phyloP scores from a whole-genome alignment of 2,329 filamentous ascomycete genomes.

The Claviceps paspali region DNA sequence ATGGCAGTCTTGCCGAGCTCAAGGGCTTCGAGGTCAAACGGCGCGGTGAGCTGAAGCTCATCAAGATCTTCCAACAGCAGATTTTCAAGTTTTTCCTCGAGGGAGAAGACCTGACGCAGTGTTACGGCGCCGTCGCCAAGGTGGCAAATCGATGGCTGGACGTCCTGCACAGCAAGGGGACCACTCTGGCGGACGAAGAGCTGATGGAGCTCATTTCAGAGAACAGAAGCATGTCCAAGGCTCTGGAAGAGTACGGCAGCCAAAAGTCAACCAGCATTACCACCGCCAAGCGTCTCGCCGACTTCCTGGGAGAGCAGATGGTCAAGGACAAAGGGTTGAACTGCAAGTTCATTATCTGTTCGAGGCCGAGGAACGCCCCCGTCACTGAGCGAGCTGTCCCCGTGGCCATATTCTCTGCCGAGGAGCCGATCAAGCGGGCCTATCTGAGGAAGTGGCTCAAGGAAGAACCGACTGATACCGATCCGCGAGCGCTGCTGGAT shows the following conservation, averaged over 20 bases:
- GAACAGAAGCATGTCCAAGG: slow-evolving; percentile 96
- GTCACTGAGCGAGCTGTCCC: slow-evolving; percentile 91
- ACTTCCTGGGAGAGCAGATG: slow-evolving; percentile 97
- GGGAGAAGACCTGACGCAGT: slow-evolving; percentile 72
- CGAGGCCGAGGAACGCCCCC: slow-evolving; percentile 70
- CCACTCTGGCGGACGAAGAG: slow-evolving; percentile 87
- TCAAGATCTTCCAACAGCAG: slow-evolving; percentile 98
- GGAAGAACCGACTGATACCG: slow-evolving; percentile 81
- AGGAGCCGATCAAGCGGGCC: slow-evolving; percentile 70
- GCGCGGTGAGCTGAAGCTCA: slow-evolving; percentile 92
- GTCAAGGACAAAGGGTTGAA: slow-evolving; percentile 97
- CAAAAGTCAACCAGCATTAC: slow-evolving; percentile 99
- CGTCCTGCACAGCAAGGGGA: slow-evolving; percentile 75
- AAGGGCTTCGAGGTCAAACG: slow-evolving; percentile 98
- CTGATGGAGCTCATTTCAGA: slow-evolving; percentile 99
- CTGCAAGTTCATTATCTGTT: slow-evolving; percentile 98
- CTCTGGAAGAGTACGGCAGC: slow-evolving; percentile 82
- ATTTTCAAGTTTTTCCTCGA: slow-evolving; percentile 99
- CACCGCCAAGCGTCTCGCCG: slow-evolving; percentile 82
- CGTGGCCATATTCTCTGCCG: slow-evolving; percentile 92
- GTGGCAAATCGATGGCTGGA: slow-evolving; percentile 96
- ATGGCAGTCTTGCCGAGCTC: slow-evolving; percentile 84
- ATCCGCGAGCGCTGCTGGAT: slow-evolving; percentile 78
- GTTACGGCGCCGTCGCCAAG: slow-evolving; percentile 80
- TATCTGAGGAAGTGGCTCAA: slow-evolving; percentile 93